A percentile compares a stretch with the other conserved stretches of the same genome.
phyloP scores from a whole-genome alignment of 2,329 filamentous ascomycete genomes.

The Penicillium capsulatum region DNA sequence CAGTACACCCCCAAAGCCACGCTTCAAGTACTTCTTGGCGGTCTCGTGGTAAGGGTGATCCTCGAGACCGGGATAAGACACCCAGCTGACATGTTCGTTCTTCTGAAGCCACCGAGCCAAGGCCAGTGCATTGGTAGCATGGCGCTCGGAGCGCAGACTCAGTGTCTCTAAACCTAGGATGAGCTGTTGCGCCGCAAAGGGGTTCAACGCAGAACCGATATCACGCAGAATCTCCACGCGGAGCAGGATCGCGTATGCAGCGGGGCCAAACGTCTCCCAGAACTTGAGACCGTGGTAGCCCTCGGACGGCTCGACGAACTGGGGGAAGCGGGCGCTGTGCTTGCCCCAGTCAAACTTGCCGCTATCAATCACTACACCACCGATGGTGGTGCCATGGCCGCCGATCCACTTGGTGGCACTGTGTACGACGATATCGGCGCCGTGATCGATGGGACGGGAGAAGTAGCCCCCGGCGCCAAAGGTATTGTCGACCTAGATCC shows the following conservation, averaged over 20 bases:
- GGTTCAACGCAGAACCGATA: conserved; percentile 75
- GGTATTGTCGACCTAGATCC: conserved; percentile 77
- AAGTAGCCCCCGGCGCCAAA: conserved; percentile 93
- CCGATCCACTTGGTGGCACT: conserved; percentile 97
- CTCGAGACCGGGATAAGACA: conserved; percentile 84
- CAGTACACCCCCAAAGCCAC: conserved; percentile 84
- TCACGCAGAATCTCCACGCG: conserved; percentile 89
- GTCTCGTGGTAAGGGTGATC: conserved; percentile 73
- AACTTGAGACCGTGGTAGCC: conserved; percentile 55
- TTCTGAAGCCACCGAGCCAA: conserved; percentile 79
- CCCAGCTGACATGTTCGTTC: conserved; percentile 83
- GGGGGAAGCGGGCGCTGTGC: conserved; percentile 78
- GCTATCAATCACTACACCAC: conserved; percentile 77
- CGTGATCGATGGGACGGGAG: conserved; percentile 78
- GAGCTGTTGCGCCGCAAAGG: conserved; percentile 89
- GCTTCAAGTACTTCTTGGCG: conserved; percentile 81
- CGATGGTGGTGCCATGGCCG: conserved; percentile 89
- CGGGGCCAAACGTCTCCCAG: conserved; percentile 82
- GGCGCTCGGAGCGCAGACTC: conserved; percentile 77
- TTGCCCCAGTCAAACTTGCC: conserved; percentile 94
- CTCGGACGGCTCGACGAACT: conserved; percentile 79
- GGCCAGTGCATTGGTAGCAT: conserved; percentile 75
- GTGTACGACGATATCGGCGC: conserved; percentile 90
- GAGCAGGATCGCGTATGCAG: conserved; percentile 80
- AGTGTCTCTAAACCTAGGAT: conserved; percentile 86